Evolutionary conservation across 805 yeast species (phyloP).

Genomic region (Wickerhamiella kurtzmanii): DNA sequence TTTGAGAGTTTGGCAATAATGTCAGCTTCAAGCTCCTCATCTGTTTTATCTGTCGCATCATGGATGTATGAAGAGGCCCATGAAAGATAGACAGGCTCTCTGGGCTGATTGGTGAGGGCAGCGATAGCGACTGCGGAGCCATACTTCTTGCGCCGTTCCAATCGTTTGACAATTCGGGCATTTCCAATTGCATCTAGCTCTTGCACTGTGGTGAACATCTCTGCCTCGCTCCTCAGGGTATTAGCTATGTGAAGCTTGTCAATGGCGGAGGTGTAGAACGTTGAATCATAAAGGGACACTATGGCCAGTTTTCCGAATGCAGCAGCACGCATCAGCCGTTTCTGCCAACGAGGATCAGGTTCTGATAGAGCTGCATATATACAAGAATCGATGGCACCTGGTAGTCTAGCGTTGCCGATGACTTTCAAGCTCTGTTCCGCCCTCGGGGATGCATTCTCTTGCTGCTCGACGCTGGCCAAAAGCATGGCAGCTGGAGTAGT

Average conservation of each 20-base stretch:
- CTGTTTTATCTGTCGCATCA: constrained; percentile 31
- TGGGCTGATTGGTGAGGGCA: constrained; percentile 34
- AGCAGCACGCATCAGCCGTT: constrained; percentile 64
- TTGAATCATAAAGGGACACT: constrained; percentile 39
- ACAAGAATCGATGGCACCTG: constrained; percentile 55
- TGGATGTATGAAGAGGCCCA: constrained; percentile 77
- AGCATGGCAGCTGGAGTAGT: constrained; percentile 70
- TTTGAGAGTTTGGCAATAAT: constrained; percentile 36
- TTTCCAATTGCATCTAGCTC: constrained; percentile 43
- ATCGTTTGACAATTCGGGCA: constrained; percentile 40
- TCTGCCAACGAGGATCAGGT: constrained; percentile 67
- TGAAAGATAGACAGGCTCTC: constrained; percentile 44
- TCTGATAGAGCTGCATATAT: constrained; percentile 66
- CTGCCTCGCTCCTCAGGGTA: constrained; percentile 36
- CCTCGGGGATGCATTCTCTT: constrained; percentile 57
- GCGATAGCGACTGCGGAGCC: constrained; percentile 51
- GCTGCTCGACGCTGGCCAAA: constrained; percentile 59
- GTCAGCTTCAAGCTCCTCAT: constrained; percentile 40
- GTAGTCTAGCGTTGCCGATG: constrained; percentile 36
- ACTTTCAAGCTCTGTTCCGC: constrained; percentile 63
- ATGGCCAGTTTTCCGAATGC: constrained; percentile 65
- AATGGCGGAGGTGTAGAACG: constrained; percentile 48
- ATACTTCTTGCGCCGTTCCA: constrained; percentile 48
- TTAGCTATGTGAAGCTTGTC: constrained; percentile 55
- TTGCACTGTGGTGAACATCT: constrained; percentile 44